Evolutionary conservation across 2,329 filamentous ascomycete species (phyloP), one percentile per base, ranked within the genome.

Genomic region (Penicillium occitanis): DNA sequence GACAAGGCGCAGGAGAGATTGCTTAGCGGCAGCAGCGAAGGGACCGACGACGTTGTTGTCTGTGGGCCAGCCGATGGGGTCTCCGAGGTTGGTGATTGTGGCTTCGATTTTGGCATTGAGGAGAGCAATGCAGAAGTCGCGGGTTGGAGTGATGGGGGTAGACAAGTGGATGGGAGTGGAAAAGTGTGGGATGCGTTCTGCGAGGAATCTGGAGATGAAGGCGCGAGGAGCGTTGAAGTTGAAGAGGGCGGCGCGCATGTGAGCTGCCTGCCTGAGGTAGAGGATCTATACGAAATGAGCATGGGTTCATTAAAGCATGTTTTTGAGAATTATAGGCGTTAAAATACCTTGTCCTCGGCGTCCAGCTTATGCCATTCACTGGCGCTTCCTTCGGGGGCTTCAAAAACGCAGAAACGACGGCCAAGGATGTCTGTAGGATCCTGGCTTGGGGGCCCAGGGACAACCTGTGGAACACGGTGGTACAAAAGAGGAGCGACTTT

Each of bases 41-140:
- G 35, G 57, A 0, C 57, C 40, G 11, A 60, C 57, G n/a, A 40
- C 40, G 25, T 60, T 46, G 40, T 60, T 28, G 14, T 33, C 40
- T 6, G 10, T 6, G 8, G 37, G 37, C 37, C 57, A 46, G 37
- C 57, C 57, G 40, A 60, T 60, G 10, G 14, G 42, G 37, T 60
- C 57, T 0, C 40, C 57, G 25, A 60, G 14, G 2, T 46, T 33
- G 1, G 22, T 11, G 25, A 60, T 46, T 2, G 37, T 60, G 17
- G 57, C 13, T 33, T 60, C 57, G 19, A 60, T 42, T 40, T 60
- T 46, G 35, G 57, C 37, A 2, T 13, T 46, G 57, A 60, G 25
- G 14, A 60, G 57, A 6, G 40, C 40, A 46, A 60, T 46, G 25
- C 57, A 60, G 14, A 60, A 60, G 14, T 60, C 40, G 22, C 57